Evolutionary conservation across 371 early-diverging fungal genomes (phyloP), one percentile per base, ranked within the genome.

Genomic region (Mucor lusitanicus): DNA sequence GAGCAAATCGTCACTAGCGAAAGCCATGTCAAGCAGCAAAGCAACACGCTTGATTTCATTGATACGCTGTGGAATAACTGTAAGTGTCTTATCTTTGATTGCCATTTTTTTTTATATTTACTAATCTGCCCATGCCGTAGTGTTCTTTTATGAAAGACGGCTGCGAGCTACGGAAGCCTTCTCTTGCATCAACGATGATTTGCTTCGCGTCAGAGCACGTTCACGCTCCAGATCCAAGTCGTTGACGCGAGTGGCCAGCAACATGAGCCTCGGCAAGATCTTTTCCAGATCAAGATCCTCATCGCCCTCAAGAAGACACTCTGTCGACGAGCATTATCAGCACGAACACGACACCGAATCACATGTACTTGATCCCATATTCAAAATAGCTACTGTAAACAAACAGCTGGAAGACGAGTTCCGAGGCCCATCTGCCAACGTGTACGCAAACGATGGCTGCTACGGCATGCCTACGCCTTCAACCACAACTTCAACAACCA

Each of bases 211-310:
- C 12, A 72, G 79, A 55, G 73, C 83, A 5, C 77, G 78, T 35
- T 71, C 78, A 7, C 72, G 77, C 1, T 85, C 85, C 0, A 71
- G 82, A 54, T 79, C 82, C 4, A 72, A 80, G 42, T 80, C 84
- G 1, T 50, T 81, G 0, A 75, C 83, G 25, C 70, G 78, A 60
- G 71, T 78, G 3, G 65, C 78, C 13, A 81, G 80, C 54, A 76
- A 76, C 25, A 74, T 77, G 62, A 78, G 77, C 2, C 63, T 83
- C 13, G 65, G 77, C 21, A 78, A 77, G 37, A 48, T 80, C 15
- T 76, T 83, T 61, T 62, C 63, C 37, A 64, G 76, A 28, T 78
- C 78, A 6, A 69, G 78, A 25, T 81, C 81, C 15, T 63, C 72
- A 3, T 81, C 81, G 0, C 81, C 76, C 4, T 68, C 76, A 23